These are phyloP conservation scores for Pythium biforme DNA, from an alignment of 352 stramenopile genomes.

Conservation along the genomic window DNA sequence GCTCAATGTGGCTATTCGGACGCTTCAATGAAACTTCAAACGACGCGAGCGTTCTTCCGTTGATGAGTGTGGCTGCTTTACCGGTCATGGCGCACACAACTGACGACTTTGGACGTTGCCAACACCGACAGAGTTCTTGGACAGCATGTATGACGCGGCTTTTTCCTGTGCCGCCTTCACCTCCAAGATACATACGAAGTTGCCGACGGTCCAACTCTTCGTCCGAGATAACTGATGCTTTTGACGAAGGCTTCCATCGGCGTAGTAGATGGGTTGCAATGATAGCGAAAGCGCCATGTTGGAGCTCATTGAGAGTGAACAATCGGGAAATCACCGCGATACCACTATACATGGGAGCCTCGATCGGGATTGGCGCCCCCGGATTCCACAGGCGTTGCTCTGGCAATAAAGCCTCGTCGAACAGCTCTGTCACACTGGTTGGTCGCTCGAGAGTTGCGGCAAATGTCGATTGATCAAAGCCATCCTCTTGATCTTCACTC, in stretches of 20 bases:
- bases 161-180: constrained; percentile 12
- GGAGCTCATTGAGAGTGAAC: not conserved
- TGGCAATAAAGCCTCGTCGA: too few species aligned
- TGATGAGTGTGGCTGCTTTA: constrained; percentile 22
- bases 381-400: too few species aligned
- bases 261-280: too few species aligned
- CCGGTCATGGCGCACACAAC: constrained; percentile 12
- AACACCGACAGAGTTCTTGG: constrained; percentile 1
- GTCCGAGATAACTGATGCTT: too few species aligned
- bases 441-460: not conserved
- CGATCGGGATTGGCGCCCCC: too few species aligned
- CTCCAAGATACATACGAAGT: not conserved
- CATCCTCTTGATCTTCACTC: too few species aligned
- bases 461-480: not conserved
- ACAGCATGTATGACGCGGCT: constrained; percentile 14
- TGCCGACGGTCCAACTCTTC: not conserved
- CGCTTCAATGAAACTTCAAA: not conserved
- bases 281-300: not conserved
- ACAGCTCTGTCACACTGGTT: too few species aligned
- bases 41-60: constrained; percentile 9
- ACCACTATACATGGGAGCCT: too few species aligned
- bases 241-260: too few species aligned
- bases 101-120: not conserved
- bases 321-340: not conserved
- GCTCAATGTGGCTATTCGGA: not conserved